Base-by-base conservation (phyloP, 352 stramenopile species). In the Peronospora farinosa region DNA sequence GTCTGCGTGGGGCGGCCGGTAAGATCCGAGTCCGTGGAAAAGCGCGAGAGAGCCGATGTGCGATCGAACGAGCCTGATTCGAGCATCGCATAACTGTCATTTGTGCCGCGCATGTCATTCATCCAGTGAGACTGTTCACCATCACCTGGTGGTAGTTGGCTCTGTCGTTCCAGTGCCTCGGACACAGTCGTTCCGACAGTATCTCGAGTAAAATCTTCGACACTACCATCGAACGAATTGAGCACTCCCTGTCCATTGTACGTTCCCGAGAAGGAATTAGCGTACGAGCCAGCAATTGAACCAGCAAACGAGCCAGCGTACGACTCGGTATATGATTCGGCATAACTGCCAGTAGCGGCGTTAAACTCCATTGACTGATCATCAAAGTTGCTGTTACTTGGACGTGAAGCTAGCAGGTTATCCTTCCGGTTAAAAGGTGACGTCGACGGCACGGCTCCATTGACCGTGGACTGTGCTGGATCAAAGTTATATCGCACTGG, bases 51-150 rank as follows among this genome's bases (percentile, higher is more conserved):
- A 39, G 74, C 74, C 35, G 78, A 90, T 40, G 69, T 78, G 7
- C 78, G 74, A 55, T 78, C 70, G 57, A 78, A 89, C 27, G 76
- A 80, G n/a, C 67, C 72, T 30, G 75, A 79, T 60, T 88, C 76
- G 49, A 90, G 65, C 78, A 90, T 90, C 7, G 76, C 78, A 63
- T 90, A 90, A 64, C 72, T 86, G 67, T 90, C 78, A 54, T 79
- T 80, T 0, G 78, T 90, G 58, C 77, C 78, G n/a, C 78, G 78
- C 73, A 87, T 87, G 15, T 82, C 70, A 49, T 84, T 71, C 74
- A 86, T 86, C 78, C 78, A 89, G 67, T 89, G 76, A 19, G 63
- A 76, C 21, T 67, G 47, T 10, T 71, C 58, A 27, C 41, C 40
- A 16, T 48, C 65, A 48, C 33, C 60, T 40, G 48, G 33, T 21